Conservation (phyloP, 148 eudicot species). For the Talinum fruticosum region DNA sequence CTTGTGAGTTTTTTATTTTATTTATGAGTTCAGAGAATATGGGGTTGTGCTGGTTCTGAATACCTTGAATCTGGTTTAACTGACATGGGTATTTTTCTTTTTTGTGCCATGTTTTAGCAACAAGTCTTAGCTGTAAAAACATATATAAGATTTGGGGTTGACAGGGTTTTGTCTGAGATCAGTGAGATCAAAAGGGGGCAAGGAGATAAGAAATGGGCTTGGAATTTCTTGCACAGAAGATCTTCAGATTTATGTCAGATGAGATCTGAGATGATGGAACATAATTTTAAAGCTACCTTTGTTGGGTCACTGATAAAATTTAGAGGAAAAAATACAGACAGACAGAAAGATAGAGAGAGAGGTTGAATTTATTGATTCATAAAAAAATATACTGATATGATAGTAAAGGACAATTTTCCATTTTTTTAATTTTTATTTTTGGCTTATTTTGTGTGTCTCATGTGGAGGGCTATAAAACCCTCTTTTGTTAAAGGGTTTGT, state of each 20-base stretch:
- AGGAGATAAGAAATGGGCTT: conserved; percentile 40
- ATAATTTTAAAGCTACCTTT: conserved; percentile 5
- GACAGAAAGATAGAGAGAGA: not conserved
- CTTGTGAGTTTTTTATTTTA: not conserved
- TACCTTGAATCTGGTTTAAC: conserved; percentile 76
- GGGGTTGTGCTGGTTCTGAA: conserved; percentile 35
- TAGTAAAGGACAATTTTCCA: not conserved
- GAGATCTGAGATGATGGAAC: conserved; percentile 32
- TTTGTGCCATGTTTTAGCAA: conserved; percentile 42
- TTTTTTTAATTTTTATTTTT: not conserved
- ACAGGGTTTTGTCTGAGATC: conserved; percentile 57
- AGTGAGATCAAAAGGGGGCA: conserved; percentile 24
- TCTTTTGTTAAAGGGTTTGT: conserved; percentile 2
- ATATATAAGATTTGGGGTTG: conserved; percentile 45
- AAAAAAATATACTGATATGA: not conserved
- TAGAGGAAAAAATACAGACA: not conserved
- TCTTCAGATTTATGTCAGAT: conserved; percentile 41
- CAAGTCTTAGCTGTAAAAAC: conserved; percentile 72
- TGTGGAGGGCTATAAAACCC: not conserved
- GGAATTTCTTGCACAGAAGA: conserved; percentile 35
- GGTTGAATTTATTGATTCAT: not conserved
- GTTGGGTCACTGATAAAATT: not conserved
- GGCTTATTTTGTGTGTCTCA: conserved; percentile 2
- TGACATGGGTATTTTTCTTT: conserved; percentile 36
- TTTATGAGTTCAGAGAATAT: conserved; percentile 53